phyloP scores from a whole-genome alignment of 768 basidiomycete genomes.

The Exidia glandulosa region DNA sequence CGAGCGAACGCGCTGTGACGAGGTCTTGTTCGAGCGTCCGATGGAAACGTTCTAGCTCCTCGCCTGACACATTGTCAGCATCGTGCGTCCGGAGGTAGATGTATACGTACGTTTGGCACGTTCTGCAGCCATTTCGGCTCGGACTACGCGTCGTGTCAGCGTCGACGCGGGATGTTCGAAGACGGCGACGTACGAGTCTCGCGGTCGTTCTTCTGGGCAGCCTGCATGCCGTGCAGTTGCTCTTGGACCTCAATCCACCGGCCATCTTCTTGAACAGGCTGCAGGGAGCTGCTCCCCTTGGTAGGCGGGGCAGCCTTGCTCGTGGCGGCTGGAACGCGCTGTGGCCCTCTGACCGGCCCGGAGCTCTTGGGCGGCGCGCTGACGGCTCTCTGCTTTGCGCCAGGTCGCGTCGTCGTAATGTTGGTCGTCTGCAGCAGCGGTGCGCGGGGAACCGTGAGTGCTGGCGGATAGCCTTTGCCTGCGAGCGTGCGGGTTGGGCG shows the following conservation, averaged over 20 bases:
- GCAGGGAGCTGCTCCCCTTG: conserved; percentile 1
- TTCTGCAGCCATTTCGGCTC: conserved; percentile 57
- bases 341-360: no score
- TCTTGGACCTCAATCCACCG: conserved; percentile 42
- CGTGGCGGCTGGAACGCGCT: no score
- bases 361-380: conserved; percentile 67
- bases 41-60: conserved; percentile 29
- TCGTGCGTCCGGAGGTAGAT: conserved; percentile 52
- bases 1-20: conserved; percentile 40
- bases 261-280: conserved; percentile 24
- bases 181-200: conserved; percentile 10
- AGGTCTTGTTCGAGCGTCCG: no score
- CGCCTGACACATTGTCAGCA: conserved; percentile 31
- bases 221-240: conserved; percentile 39
- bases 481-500: conserved; percentile 17
- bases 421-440: conserved; percentile 18
- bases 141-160: conserved; percentile 18
- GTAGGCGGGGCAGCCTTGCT: no score
- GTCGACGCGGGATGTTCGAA: neutral
- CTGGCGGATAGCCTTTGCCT: neutral
- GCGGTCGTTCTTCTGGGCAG: conserved; percentile 42
- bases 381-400: conserved; percentile 36
- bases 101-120: conserved; percentile 44
- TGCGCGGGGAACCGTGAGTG: conserved; percentile 15
- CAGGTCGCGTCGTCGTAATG: neutral